phyloP scores from a whole-genome alignment of 2,329 filamentous ascomycete genomes.

The Diaporthe vaccinii region DNA sequence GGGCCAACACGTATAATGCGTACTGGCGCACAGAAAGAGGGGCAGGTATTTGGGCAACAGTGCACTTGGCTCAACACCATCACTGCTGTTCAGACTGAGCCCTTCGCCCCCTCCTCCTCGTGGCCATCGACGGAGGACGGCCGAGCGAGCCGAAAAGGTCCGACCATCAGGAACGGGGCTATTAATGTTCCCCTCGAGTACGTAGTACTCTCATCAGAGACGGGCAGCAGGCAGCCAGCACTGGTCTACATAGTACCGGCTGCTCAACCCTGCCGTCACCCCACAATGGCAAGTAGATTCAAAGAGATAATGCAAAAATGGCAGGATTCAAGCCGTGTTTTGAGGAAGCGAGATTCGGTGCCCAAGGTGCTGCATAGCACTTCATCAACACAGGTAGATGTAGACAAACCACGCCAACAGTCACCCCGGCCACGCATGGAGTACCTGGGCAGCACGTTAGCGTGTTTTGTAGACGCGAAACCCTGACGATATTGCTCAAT shows the following conservation, averaged over 20 bases:
- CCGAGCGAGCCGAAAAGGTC: neutral
- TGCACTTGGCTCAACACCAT: neutral
- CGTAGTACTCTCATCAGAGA: neutral
- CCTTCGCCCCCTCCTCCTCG: neutral
- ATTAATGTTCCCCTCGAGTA: neutral
- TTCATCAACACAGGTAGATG: too few relatives aligned
- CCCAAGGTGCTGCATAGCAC: too few relatives aligned
- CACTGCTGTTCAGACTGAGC: neutral
- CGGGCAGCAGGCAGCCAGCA: neutral
- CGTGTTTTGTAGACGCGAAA: conserved; percentile 20
- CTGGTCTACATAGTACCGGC: neutral
- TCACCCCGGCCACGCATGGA: neutral
- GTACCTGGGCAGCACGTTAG: neutral
- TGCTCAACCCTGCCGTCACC: neutral
- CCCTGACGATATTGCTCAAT: neutral
- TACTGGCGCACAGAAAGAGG: neutral
- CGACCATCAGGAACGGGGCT: neutral
- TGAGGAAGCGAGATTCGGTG: too few relatives aligned
- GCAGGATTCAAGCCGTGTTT: neutral
- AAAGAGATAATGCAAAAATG: conserved; percentile 4
- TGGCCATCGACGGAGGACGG: neutral
- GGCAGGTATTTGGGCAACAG: neutral
- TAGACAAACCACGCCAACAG: neutral
- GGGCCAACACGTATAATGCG: conserved; percentile 14
- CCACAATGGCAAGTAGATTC: conserved; percentile 18